Conservation (phyloP, 2,329 filamentous ascomycete species). For the Exutisphaerella laricina region DNA sequence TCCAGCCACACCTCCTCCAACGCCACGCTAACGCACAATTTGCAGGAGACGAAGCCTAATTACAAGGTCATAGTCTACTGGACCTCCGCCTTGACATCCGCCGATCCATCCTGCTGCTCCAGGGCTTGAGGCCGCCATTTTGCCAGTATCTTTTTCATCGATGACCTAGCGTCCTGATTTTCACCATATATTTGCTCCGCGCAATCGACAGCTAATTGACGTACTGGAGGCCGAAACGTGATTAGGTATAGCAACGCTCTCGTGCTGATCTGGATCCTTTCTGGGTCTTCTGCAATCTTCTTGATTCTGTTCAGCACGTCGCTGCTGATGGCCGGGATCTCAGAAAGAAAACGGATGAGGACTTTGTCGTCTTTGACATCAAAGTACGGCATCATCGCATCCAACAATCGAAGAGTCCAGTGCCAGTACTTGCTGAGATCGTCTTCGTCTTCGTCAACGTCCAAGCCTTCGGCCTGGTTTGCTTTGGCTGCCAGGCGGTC, state of each 20-base stretch:
- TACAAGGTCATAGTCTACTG: not conserved
- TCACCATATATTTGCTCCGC: constrained; percentile 55
- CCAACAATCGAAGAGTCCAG: constrained; percentile 54
- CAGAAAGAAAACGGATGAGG: constrained; percentile 82
- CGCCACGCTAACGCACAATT: constrained; percentile 7
- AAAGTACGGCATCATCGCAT: constrained; percentile 85
- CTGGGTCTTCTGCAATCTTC: constrained; percentile 57
- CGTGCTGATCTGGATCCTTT: constrained; percentile 55
- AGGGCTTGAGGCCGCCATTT: constrained; percentile 51
- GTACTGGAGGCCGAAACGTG: constrained; percentile 55
- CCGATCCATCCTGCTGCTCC: constrained; percentile 21
- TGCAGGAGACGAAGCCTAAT: no score
- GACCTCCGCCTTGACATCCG: constrained; percentile 19
- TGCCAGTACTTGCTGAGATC: constrained; percentile 27
- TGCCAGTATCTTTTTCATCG: constrained; percentile 49
- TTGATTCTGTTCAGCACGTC: constrained; percentile 67
- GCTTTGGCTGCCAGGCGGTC: constrained; percentile 57
- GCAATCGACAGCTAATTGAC: constrained; percentile 53
- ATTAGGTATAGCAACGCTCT: constrained; percentile 55
- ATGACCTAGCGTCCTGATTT: constrained; percentile 43
- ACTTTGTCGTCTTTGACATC: constrained; percentile 78
- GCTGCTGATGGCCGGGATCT: constrained; percentile 73
- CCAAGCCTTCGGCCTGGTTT: constrained; percentile 12
- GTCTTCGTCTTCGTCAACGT: constrained; percentile 11
- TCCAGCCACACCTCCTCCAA: constrained; percentile 6